These are phyloP conservation scores for Silene conica DNA, from an alignment of 148 eudicot genomes.

Conservation along the genomic window DNA sequence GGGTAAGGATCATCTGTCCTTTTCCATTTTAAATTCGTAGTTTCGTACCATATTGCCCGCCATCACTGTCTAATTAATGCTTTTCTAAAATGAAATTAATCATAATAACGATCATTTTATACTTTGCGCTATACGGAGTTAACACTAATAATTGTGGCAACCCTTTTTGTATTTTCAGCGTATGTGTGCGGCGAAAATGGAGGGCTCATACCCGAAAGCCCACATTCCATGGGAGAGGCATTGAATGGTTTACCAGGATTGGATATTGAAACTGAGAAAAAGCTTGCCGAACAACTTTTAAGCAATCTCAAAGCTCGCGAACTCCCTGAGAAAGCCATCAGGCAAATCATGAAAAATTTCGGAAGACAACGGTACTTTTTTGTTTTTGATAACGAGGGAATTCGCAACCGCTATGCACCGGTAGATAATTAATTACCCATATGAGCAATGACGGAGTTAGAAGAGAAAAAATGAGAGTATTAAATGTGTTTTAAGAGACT, in stretches of 20 bases:
- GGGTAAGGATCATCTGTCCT: neutral
- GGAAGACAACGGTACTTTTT: conserved; percentile 21
- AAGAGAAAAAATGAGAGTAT: too few species aligned
- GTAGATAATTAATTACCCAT: too few species aligned
- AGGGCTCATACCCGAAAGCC: conserved; percentile 24
- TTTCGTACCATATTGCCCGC: too few species aligned
- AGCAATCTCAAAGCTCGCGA: conserved; percentile 12
- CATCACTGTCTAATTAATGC: too few species aligned
- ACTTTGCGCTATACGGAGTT: too few species aligned
- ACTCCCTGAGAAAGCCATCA: conserved; percentile 15
- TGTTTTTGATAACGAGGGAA: too few species aligned
- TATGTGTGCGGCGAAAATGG: conserved; percentile 30
- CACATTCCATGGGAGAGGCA: conserved; percentile 20
- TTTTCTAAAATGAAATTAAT: too few species aligned
- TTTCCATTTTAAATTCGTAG: neutral
- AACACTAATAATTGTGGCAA: too few species aligned
- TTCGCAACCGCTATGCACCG: too few species aligned
- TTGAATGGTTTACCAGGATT: conserved; percentile 15
- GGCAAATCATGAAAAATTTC: conserved; percentile 20
- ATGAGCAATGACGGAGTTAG: too few species aligned
- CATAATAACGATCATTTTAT: too few species aligned
- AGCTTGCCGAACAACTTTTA: conserved; percentile 15
- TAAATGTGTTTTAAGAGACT: too few species aligned
- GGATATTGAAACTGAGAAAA: conserved; percentile 26
- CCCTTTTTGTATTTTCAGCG: conserved; percentile 13